Percentiles rank a stretch among this genome's conserved stretches.
These are phyloP conservation scores for Saccharata proteae DNA, from an alignment of 2,329 filamentous ascomycete genomes.

Conservation along the genomic window DNA sequence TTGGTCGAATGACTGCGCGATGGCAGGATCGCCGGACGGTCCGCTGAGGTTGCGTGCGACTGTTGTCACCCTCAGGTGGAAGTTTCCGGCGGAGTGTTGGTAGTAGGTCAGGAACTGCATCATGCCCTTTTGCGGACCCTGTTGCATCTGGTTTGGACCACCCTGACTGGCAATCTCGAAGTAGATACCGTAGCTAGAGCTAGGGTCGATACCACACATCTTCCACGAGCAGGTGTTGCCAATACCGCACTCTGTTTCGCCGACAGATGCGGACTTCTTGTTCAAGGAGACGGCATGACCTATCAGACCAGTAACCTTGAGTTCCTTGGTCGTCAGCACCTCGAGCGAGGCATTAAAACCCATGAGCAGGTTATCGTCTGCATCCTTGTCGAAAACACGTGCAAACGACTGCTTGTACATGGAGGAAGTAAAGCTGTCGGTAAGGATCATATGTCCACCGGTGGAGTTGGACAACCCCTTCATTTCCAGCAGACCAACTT, in stretches of 20 bases:
- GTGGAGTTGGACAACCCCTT: slow-evolving; percentile 93
- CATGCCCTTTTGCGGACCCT: slow-evolving; percentile 81
- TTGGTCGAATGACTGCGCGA: slow-evolving; percentile 96
- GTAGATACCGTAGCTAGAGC: slow-evolving; percentile 88
- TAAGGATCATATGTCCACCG: slow-evolving; percentile 94
- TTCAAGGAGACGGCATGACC: slow-evolving; percentile 93
- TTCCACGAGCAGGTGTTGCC: slow-evolving; percentile 99
- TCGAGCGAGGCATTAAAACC: slow-evolving; percentile 95
- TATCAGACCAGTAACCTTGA: slow-evolving; percentile 95
- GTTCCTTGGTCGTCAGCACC: slow-evolving; percentile 91
- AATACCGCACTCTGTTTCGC: slow-evolving; percentile 95
- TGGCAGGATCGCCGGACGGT: slow-evolving; percentile 83
- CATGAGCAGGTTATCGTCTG: slow-evolving; percentile 88
- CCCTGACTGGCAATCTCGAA: slow-evolving; percentile 96
- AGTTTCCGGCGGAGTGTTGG: slow-evolving; percentile 92
- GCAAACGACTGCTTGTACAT: slow-evolving; percentile 99
- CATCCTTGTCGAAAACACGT: slow-evolving; percentile 93
- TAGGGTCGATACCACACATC: slow-evolving; percentile 96
- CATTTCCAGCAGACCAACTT: slow-evolving; percentile 96
- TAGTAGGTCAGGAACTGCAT: slow-evolving; percentile 99
- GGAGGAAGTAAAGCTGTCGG: slow-evolving; percentile 95
- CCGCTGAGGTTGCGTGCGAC: slow-evolving; percentile 84
- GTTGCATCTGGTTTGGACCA: slow-evolving; percentile 71
- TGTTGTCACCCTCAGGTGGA: slow-evolving; percentile 90
- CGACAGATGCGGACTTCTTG: slow-evolving; percentile 94